Evolutionary conservation across 148 eudicot species (phyloP).

Genomic region (Nepenthes gracilis): DNA sequence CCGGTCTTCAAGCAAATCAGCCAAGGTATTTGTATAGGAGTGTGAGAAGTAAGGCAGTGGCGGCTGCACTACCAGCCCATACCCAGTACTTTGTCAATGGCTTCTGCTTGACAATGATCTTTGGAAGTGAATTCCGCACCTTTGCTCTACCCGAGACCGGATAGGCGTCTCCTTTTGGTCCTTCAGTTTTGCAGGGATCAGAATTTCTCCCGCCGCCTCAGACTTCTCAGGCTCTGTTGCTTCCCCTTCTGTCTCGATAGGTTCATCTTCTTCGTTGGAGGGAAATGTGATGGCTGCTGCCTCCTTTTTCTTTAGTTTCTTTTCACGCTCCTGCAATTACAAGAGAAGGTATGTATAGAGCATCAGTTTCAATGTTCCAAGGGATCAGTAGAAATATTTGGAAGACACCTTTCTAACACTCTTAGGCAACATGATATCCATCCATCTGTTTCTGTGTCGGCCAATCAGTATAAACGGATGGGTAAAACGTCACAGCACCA

Average conservation of each 20-base stretch:
- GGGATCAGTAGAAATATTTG: background rate
- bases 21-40: constrained; percentile 1
- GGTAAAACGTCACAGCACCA: too few species aligned
- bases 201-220: constrained; percentile 32
- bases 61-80: constrained; percentile 43
- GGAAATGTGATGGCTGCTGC: constrained; percentile 17
- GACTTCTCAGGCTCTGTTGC: constrained; percentile 32
- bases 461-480: too few species aligned
- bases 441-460: too few species aligned
- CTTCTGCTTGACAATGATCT: constrained; percentile 57
- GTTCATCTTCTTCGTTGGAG: constrained; percentile 29
- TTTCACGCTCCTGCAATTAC: constrained; percentile 61
- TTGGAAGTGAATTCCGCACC: constrained; percentile 42
- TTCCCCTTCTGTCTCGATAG: constrained; percentile 19
- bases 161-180: constrained; percentile 22
- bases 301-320: constrained; percentile 64
- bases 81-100: constrained; percentile 52
- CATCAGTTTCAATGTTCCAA: constrained; percentile 1
- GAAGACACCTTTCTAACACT: background rate
- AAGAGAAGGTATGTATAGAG: background rate
- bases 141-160: constrained; percentile 28
- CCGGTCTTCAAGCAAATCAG: too few species aligned
- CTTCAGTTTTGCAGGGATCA: constrained; percentile 31
- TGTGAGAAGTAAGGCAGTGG: constrained; percentile 27
- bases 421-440: background rate